These are phyloP conservation scores for Metschnikowia koreensis DNA, from an alignment of 805 yeast species.

Conservation along the genomic window DNA sequence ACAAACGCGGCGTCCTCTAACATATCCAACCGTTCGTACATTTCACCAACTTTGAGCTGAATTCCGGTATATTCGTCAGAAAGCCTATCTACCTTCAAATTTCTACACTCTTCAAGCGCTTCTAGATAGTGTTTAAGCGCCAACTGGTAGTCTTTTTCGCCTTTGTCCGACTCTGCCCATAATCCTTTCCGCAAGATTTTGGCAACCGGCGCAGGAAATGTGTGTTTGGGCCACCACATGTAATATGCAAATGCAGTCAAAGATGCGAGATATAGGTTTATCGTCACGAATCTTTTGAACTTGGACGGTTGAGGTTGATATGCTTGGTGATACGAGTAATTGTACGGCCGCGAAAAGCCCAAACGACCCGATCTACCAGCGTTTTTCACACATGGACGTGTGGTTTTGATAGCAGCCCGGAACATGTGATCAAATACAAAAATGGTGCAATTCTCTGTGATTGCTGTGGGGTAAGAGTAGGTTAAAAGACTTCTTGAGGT, in stretches of 20 bases:
- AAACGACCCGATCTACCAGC: not conserved
- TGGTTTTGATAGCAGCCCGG: not conserved
- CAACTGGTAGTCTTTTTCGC: conserved; percentile 55
- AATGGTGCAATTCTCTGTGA: not conserved
- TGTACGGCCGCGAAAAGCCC: conserved; percentile 10
- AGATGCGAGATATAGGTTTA: conserved; percentile 17
- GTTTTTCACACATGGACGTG: not conserved
- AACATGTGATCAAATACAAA: not conserved
- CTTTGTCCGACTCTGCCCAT: conserved; percentile 79
- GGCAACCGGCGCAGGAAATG: conserved; percentile 70
- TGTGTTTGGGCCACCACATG: conserved; percentile 64
- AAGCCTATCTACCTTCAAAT: conserved; percentile 52
- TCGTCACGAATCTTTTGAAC: conserved; percentile 14
- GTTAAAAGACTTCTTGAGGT: not conserved
- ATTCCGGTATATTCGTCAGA: conserved; percentile 87
- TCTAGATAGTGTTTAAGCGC: conserved; percentile 74
- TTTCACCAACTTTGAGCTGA: conserved; percentile 81
- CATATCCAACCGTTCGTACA: conserved; percentile 71
- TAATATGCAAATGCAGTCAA: conserved; percentile 32
- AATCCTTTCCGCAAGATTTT: conserved; percentile 68
- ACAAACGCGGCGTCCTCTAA: conserved; percentile 61
- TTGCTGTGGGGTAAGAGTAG: not conserved
- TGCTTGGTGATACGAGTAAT: conserved; percentile 16
- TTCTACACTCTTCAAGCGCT: conserved; percentile 64
- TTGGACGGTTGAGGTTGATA: conserved; percentile 13